phyloP scores from a whole-genome alignment of 1,284 basidiomycete genomes.

The Cryptococcus sp. region DNA sequence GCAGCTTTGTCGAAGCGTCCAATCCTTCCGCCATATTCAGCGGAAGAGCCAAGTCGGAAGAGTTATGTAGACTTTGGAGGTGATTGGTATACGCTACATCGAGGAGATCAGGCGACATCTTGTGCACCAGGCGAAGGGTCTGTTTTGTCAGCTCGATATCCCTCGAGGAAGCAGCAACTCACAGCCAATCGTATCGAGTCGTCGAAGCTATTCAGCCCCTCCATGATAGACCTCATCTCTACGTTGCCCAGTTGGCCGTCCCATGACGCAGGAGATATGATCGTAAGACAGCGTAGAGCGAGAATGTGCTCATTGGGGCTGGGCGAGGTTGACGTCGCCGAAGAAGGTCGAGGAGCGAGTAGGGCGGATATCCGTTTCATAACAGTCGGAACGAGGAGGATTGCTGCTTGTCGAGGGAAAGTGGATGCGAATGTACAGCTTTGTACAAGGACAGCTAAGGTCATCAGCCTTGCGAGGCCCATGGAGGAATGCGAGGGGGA shows the following conservation, averaged over 20 bases:
- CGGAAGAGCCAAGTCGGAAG: conserved; percentile 22
- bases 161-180: conserved; percentile 4
- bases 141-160: conserved; percentile 6
- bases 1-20: conserved; percentile 9
- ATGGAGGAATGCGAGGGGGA: background rate
- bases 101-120: conserved; percentile 17
- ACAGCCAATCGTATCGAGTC: conserved; percentile 31
- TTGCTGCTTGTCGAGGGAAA: background rate
- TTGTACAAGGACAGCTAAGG: conserved; percentile 2
- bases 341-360: background rate
- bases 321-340: conserved; percentile 3
- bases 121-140: conserved; percentile 28
- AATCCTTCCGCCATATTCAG: background rate
- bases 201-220: conserved; percentile 35
- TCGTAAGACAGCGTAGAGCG: conserved; percentile 29
- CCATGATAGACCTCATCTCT: conserved; percentile 38
- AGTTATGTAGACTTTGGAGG: conserved; percentile 8
- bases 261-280: conserved; percentile 23
- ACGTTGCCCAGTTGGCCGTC: conserved; percentile 26
- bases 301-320: conserved; percentile 33
- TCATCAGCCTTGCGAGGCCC: conserved; percentile 3
- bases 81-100: conserved; percentile 10
- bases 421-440: background rate
- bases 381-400: background rate
- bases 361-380: background rate